Conservation (phyloP, 768 basidiomycete species). For the Exsudoporus frostii region DNA sequence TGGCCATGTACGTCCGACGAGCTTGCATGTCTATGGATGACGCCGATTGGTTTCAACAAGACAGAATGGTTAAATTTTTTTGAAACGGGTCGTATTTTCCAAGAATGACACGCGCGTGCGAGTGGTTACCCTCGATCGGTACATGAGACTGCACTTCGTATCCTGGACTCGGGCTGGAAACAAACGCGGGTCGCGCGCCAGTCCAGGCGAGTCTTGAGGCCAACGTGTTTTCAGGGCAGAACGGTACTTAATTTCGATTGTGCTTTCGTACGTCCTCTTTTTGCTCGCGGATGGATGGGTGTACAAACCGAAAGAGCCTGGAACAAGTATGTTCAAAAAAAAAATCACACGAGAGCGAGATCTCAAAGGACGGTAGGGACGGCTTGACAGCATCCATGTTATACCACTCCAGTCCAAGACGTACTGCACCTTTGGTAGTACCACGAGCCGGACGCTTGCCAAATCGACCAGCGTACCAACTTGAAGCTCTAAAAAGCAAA, state of each 20-base stretch:
- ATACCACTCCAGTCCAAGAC: background rate
- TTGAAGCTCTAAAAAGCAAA: too few species aligned
- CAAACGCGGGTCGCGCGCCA: background rate
- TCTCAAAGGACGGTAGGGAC: background rate
- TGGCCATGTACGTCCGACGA: too few species aligned
- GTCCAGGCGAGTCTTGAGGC: background rate
- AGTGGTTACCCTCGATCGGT: background rate
- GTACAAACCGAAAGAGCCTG: background rate
- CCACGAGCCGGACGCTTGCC: background rate
- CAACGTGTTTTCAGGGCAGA: background rate
- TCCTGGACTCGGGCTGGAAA: background rate
- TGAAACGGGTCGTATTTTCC: background rate
- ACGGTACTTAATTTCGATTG: background rate
- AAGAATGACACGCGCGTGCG: background rate
- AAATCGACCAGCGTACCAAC: background rate
- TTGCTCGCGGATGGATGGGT: background rate
- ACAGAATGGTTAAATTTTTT: background rate
- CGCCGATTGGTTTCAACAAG: background rate
- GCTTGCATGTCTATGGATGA: background rate
- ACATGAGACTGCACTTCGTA: background rate
- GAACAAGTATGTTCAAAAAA: background rate
- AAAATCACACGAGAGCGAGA: background rate
- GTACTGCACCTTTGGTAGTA: background rate
- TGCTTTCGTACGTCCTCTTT: background rate
- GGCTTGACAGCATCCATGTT: background rate